Conservation (phyloP, 345 rosid species). For the Populus tremula region DNA sequence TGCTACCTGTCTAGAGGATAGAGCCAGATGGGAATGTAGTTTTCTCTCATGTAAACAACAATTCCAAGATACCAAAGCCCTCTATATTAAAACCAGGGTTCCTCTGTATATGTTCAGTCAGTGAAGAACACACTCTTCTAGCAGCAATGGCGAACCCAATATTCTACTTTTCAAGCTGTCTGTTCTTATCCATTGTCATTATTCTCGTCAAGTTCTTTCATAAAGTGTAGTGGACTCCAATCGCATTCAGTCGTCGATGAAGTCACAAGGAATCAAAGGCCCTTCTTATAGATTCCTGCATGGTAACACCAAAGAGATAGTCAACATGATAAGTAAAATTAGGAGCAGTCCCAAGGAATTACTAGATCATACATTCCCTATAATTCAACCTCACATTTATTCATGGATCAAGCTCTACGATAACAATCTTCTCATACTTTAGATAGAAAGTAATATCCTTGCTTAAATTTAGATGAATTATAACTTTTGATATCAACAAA, state of each 20-base stretch:
- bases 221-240: conserved; percentile 7
- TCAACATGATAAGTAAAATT: background rate
- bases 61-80: background rate
- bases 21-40: background rate
- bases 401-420: conserved; percentile 14
- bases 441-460: background rate
- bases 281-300: conserved; percentile 16
- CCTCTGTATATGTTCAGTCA: background rate
- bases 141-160: background rate
- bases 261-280: conserved; percentile 13
- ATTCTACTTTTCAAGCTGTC: background rate
- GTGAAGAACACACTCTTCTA: background rate
- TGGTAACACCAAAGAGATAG: conserved; percentile 12
- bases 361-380: background rate
- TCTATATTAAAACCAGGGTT: background rate
- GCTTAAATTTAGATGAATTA: background rate
- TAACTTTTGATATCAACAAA: background rate
- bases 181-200: background rate
- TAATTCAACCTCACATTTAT: conserved; percentile 12
- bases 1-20: too few relatives aligned
- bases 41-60: background rate
- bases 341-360: conserved; percentile 7
- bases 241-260: conserved; percentile 3
- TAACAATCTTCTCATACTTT: background rate
- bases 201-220: conserved; percentile 4